Conservation (phyloP, 345 rosid genomes). For the Zanthoxylum bungeanum region DNA sequence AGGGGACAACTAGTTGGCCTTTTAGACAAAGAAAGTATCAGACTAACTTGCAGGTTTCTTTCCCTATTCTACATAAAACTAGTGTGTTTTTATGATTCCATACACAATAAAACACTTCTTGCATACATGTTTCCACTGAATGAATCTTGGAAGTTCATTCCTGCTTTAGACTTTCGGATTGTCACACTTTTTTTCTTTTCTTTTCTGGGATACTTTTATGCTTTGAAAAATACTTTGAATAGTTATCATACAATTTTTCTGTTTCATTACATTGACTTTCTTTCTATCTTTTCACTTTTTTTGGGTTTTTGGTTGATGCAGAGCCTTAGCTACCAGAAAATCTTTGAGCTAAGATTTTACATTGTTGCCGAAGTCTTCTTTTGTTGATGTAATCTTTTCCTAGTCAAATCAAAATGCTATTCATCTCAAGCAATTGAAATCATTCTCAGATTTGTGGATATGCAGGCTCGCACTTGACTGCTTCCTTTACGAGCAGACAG, state of each 20-base stretch:
- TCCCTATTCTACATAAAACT: neutral
- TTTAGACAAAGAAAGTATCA: constrained; percentile 77
- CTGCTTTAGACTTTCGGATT: neutral
- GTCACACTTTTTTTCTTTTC: neutral
- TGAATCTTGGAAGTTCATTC: neutral
- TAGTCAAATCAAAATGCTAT: neutral
- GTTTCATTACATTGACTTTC: neutral
- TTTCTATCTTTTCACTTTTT: neutral
- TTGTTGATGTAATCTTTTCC: neutral
- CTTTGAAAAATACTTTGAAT: neutral
- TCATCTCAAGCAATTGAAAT: neutral
- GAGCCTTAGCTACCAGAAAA: constrained; percentile 43
- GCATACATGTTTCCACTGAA: neutral
- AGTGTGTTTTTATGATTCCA: neutral
- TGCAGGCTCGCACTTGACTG: neutral
- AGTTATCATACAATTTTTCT: too few species aligned
- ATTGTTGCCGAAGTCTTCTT: neutral
- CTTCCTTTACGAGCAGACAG: neutral
- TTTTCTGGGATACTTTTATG: too few species aligned
- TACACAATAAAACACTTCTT: neutral
- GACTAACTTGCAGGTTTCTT: constrained; percentile 60
- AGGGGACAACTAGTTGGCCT: constrained; percentile 65
- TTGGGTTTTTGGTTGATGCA: constrained; percentile 16
- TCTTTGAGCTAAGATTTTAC: constrained; percentile 21
- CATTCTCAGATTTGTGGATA: neutral